These are phyloP conservation scores for Brasilioporus rufonigricans DNA, from an alignment of 768 basidiomycete species.

Conservation along the genomic window DNA sequence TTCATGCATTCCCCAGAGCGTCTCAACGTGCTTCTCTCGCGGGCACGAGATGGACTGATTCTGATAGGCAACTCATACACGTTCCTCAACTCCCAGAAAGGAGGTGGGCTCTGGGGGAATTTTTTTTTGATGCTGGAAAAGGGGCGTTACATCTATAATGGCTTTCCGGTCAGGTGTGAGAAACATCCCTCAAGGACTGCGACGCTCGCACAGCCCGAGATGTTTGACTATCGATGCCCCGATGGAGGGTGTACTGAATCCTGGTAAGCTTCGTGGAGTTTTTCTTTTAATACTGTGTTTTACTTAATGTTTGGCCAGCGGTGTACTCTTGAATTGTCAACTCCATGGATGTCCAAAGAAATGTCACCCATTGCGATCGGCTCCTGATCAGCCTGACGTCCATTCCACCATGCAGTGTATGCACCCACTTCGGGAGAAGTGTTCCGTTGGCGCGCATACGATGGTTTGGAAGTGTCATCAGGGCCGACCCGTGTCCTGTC, in stretches of 20 bases:
- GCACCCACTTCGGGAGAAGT: conserved; percentile 36
- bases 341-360: conserved; percentile 55
- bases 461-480: conserved; percentile 46
- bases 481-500: conserved; percentile 39
- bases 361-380: conserved; percentile 57
- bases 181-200: conserved; percentile 45
- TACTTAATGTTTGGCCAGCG: conserved; percentile 6
- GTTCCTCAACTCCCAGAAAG: conserved; percentile 54
- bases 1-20: conserved; percentile 73
- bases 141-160: conserved; percentile 51
- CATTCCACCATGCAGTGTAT: conserved; percentile 41
- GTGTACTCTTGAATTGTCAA: conserved; percentile 12
- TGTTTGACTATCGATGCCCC: conserved; percentile 55
- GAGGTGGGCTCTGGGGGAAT: conserved; percentile 47
- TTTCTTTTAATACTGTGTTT: not conserved
- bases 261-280: conserved; percentile 42
- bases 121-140: conserved; percentile 45
- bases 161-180: conserved; percentile 59
- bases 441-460: conserved; percentile 42
- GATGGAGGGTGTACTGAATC: conserved; percentile 63
- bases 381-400: conserved; percentile 35
- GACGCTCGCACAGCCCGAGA: conserved; percentile 36
- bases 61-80: conserved; percentile 67
- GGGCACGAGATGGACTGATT: conserved; percentile 62
- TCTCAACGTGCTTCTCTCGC: conserved; percentile 70